Percentiles rank a stretch among this genome's conserved stretches.
Evolutionary conservation across 345 rosid genomes (phyloP).

Genomic region (Arabis alpina): DNA sequence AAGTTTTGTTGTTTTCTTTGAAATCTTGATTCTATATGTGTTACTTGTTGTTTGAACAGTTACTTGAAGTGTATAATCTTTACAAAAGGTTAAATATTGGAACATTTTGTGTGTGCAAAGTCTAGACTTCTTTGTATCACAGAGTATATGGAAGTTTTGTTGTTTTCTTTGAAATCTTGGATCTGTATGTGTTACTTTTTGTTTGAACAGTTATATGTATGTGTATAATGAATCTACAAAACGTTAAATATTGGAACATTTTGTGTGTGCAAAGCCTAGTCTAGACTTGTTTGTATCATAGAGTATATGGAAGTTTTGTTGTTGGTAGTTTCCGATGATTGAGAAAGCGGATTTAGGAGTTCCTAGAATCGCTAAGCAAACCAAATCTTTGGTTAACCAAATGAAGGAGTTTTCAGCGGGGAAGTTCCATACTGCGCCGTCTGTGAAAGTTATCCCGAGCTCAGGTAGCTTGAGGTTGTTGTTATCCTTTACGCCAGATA

Average conservation of each 20-base stretch:
- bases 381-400: constrained; percentile 58
- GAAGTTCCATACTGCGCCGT: constrained; percentile 85
- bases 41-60: background rate
- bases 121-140: constrained; percentile 72
- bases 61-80: constrained; percentile 2
- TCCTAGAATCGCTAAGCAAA: constrained; percentile 80
- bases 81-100: constrained; percentile 50
- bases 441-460: constrained; percentile 64
- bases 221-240: constrained; percentile 18
- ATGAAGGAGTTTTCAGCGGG: constrained; percentile 84
- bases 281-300: constrained; percentile 76
- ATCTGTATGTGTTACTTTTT: background rate
- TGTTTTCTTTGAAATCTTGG: constrained; percentile 45
- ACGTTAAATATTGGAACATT: constrained; percentile 60
- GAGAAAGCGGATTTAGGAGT: constrained; percentile 71
- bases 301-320: constrained; percentile 73
- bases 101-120: constrained; percentile 69
- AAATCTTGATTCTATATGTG: background rate
- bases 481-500: constrained; percentile 56
- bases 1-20: constrained; percentile 89
- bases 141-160: constrained; percentile 74
- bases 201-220: constrained; percentile 5
- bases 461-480: constrained; percentile 60
- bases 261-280: constrained; percentile 74
- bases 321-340: constrained; percentile 87